These are phyloP conservation scores for Drechslerella dactyloides DNA, from an alignment of 2,329 filamentous ascomycete species.

Conservation along the genomic window DNA sequence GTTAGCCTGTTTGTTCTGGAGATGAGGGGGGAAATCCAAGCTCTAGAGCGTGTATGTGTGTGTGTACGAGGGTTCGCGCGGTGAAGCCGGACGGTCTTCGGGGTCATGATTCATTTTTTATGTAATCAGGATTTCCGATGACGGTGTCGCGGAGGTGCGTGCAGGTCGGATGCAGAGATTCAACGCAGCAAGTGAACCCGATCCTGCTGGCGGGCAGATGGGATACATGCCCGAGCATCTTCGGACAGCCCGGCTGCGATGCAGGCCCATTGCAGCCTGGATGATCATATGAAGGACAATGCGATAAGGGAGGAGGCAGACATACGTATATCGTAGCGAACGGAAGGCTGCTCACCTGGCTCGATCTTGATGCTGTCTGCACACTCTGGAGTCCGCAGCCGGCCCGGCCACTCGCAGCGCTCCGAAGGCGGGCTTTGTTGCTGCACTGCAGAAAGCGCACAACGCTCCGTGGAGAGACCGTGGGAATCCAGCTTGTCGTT, in stretches of 20 bases:
- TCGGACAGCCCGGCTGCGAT: too few species aligned
- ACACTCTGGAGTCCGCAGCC: conserved; percentile 48
- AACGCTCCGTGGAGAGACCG: conserved; percentile 48
- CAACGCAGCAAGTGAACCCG: conserved; percentile 14
- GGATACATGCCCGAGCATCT: too few species aligned
- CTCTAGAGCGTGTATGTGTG: too few species aligned
- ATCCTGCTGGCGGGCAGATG: not conserved
- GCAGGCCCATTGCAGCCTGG: not conserved
- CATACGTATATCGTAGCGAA: not conserved
- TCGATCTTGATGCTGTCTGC: conserved; percentile 39
- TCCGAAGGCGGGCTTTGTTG: conserved; percentile 30
- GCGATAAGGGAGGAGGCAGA: not conserved
- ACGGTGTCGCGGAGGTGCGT: conserved; percentile 1
- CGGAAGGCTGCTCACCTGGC: conserved; percentile 36
- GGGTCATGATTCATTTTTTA: too few species aligned
- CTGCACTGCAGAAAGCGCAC: conserved; percentile 50
- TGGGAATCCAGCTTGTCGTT: conserved; percentile 51
- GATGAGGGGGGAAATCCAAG: too few species aligned
- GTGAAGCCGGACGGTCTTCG: too few species aligned
- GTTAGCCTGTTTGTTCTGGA: conserved; percentile 24
- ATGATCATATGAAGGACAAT: not conserved
- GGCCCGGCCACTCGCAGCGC: conserved; percentile 34
- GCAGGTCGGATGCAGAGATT: conserved; percentile 17
- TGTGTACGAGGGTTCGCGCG: too few species aligned
- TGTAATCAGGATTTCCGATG: not conserved